A percentile compares a stretch with the other conserved stretches of the same genome.
phyloP scores from a whole-genome alignment of 2,329 filamentous ascomycete species.

The Aureobasidium sp. region DNA sequence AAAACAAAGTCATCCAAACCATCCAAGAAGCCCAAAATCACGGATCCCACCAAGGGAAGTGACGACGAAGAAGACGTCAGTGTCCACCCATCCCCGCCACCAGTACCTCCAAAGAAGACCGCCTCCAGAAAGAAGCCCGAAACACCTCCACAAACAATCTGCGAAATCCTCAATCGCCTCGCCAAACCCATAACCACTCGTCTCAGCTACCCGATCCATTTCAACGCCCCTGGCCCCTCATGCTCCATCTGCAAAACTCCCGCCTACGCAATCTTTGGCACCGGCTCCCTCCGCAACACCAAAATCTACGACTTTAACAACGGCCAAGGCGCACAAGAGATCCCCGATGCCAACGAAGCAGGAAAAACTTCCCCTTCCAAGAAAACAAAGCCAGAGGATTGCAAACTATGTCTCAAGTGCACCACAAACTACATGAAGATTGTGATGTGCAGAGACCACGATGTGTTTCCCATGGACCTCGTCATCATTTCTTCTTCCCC shows the following conservation, averaged over 20 bases:
- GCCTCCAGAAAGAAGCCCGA: not conserved
- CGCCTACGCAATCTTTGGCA: slow-evolving; percentile 86
- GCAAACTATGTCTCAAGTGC: slow-evolving; percentile 35
- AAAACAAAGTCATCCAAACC: not conserved
- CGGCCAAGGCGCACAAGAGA: not conserved
- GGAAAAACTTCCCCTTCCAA: not conserved
- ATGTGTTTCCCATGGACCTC: not conserved
- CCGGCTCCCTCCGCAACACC: slow-evolving; percentile 67
- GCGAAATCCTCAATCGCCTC: not conserved
- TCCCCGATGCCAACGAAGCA: not conserved
- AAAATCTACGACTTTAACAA: slow-evolving; percentile 39
- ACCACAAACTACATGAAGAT: slow-evolving; percentile 30
- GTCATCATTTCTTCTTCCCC: not conserved
- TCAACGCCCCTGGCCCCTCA: slow-evolving; percentile 27
- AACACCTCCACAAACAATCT: not conserved
- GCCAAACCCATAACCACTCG: slow-evolving; percentile 27
- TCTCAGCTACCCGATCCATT: slow-evolving; percentile 35
- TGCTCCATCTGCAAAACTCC: slow-evolving; percentile 54
- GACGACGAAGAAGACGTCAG: not conserved
- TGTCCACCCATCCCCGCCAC: not conserved
- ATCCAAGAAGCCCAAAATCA: not conserved
- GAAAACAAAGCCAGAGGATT: slow-evolving; percentile 19
- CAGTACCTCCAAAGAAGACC: not conserved
- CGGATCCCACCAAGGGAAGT: not conserved
- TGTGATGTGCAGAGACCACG: slow-evolving; percentile 30